These are phyloP conservation scores for Trichaptum fuscoviolaceum DNA, from an alignment of 768 basidiomycete genomes.

Conservation along the genomic window DNA sequence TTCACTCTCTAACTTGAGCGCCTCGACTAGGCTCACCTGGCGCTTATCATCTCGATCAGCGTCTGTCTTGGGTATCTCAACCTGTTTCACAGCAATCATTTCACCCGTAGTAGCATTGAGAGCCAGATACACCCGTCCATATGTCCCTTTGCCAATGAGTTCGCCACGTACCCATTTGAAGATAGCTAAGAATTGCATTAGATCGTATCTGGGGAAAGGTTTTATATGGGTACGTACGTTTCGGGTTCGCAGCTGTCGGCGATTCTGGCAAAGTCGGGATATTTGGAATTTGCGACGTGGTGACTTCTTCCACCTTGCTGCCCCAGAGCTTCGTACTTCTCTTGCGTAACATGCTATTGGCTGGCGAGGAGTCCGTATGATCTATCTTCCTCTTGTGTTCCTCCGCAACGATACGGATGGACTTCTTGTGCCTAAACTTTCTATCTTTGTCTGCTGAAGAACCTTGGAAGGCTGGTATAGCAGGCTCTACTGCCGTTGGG, in stretches of 20 bases:
- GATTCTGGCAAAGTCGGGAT: conserved; percentile 49
- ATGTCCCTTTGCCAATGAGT: conserved; percentile 95
- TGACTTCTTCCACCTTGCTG: conserved; percentile 88
- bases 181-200: conserved; percentile 46
- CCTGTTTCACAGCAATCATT: conserved; percentile 99
- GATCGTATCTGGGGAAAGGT: not conserved
- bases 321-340: conserved; percentile 96
- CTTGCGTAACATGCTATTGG: conserved; percentile 56
- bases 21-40: conserved; percentile 82
- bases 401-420: conserved; percentile 87
- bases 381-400: conserved; percentile 79
- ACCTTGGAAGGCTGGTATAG: conserved; percentile 32
- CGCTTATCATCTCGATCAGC: conserved; percentile 88
- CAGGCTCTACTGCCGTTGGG: conserved; percentile 58
- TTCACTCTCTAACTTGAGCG: conserved; percentile 92
- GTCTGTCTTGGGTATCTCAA: conserved; percentile 87
- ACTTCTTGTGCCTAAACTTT: conserved; percentile 69
- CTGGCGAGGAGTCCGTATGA: conserved; percentile 47
- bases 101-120: conserved; percentile 95
- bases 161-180: conserved; percentile 99
- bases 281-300: conserved; percentile 56
- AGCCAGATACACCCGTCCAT: conserved; percentile 93
- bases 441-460: conserved; percentile 29
- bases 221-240: conserved; percentile 45
- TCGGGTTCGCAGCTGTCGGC: conserved; percentile 51